A percentile compares a stretch with the other conserved stretches of the same genome.
Evolutionary conservation across 2,329 filamentous ascomycete genomes (phyloP).

Genomic region (Arthrobotrys sinensis): DNA sequence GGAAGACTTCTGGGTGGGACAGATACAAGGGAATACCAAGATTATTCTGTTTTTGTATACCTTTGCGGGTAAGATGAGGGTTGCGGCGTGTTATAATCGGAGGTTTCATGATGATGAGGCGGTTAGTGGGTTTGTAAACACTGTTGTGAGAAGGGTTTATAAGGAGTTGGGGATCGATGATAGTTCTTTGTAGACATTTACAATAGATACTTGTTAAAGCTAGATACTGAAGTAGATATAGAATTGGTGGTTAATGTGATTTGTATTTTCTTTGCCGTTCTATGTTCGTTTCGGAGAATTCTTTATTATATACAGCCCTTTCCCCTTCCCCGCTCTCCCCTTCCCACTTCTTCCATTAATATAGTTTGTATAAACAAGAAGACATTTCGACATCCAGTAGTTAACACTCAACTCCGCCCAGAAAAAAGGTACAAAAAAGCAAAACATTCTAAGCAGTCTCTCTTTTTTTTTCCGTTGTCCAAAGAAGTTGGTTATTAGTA

Average conservation of each 20-base stretch:
- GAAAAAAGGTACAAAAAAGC: conserved; percentile 1
- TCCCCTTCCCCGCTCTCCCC: not conserved
- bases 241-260: not conserved
- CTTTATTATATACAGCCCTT: conserved; percentile 19
- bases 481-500: not conserved
- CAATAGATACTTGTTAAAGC: not conserved
- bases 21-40: conserved; percentile 5
- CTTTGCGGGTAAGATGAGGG: not conserved
- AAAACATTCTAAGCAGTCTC: not conserved
- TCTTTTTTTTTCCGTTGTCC: conserved; percentile 1
- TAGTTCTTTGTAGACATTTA: not conserved
- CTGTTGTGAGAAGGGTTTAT: not conserved
- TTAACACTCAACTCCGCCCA: conserved; percentile 17
- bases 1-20: conserved; percentile 16
- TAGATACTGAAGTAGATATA: not conserved
- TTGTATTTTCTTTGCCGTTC: not conserved
- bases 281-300: not conserved
- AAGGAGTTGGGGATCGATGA: not conserved
- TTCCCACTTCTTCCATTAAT: not conserved
- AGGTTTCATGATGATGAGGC: conserved; percentile 13
- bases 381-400: not conserved
- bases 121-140: not conserved
- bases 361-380: not conserved
- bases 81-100: conserved; percentile 20
- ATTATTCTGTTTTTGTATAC: conserved; percentile 14